Conservation (phyloP, 345 rosid genomes). For the Chamaenerion angustifolium region DNA sequence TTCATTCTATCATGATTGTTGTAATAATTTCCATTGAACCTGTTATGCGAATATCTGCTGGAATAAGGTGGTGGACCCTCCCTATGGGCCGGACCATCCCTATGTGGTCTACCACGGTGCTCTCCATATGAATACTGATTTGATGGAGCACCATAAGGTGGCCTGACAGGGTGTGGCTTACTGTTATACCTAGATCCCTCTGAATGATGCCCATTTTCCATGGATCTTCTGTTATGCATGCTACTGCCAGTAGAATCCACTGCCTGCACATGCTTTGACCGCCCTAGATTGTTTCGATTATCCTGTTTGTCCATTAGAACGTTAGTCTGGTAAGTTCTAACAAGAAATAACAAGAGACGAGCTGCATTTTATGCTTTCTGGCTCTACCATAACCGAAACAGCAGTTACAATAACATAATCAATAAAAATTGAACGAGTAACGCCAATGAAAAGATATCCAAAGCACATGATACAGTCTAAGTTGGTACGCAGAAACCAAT, state of each 20-base stretch:
- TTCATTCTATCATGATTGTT: slow-evolving; percentile 66
- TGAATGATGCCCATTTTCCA: slow-evolving; percentile 23
- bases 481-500: too few species aligned
- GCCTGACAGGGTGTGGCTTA: slow-evolving; percentile 44
- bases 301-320: too few species aligned
- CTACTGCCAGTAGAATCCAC: slow-evolving; percentile 24
- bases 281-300: too few species aligned
- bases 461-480: too few species aligned
- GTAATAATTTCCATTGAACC: slow-evolving; percentile 31
- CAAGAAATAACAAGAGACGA: too few species aligned
- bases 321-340: too few species aligned
- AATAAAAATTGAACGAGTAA: too few species aligned
- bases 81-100: slow-evolving; percentile 35
- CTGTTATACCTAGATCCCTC: slow-evolving; percentile 40
- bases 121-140: slow-evolving; percentile 58
- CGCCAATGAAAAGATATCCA: too few species aligned
- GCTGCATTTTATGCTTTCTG: too few species aligned
- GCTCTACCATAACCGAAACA: too few species aligned
- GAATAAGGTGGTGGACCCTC: slow-evolving; percentile 45
- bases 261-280: neutral
- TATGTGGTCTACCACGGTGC: slow-evolving; percentile 35
- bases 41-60: slow-evolving; percentile 31
- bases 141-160: slow-evolving; percentile 44
- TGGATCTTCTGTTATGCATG: slow-evolving; percentile 26
- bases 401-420: too few species aligned